Base-by-base conservation (phyloP, 2,329 filamentous ascomycete species). In the Ophiognomonia clavigignenti-juglandacearum region DNA sequence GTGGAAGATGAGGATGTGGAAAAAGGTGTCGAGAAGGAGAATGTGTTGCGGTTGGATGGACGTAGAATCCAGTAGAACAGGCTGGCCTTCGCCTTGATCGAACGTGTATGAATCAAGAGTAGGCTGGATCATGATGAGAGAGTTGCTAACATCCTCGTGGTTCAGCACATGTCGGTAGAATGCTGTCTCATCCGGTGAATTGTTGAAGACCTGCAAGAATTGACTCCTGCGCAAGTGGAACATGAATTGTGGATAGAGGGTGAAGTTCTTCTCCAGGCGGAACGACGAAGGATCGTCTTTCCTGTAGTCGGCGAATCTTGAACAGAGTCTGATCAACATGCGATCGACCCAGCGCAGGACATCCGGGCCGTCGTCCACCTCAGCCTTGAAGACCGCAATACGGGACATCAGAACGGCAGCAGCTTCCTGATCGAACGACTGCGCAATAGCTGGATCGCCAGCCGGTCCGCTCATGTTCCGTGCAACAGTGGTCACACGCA, bases 1-100 rank as follows among this genome's bases (percentile, higher is more conserved):
- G 60, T 98, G 91, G 80, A 97, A 98, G 59, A 98, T 98, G 46
- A 98, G 81, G 53, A 98, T 98, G 66, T 98, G 93, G 80, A 98
- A 98, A 75, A 98, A 98, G 0, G 93, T 97, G 61, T 98, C 93
- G 46, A 98, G 83, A 10, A 98, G 82, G 42, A 98, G 78, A 51
- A 97, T 88, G 51, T 96, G 95, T 19, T 91, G 88, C 9, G 90
- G 86, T 63, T 97, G 92, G 58, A 98, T 98, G 6, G 90, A 96
- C 29, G 90, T 91, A 13, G 92, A 97, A 65, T 98, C 93, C 29
- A 98, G 79, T 20, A 98, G 74, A n/a, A 98, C 93, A 2, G 93
- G 92, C 54, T 91, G 82, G 39, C 88, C 86, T 22, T 91, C 91
- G 51, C 97, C 92, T 60, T 96, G 89, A 57, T 97, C 92, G 62